A percentile compares a stretch with the other conserved stretches of the same genome.
Evolutionary conservation across 2,329 filamentous ascomycete genomes (phyloP).

Genomic region (Pseudocercospora musae): DNA sequence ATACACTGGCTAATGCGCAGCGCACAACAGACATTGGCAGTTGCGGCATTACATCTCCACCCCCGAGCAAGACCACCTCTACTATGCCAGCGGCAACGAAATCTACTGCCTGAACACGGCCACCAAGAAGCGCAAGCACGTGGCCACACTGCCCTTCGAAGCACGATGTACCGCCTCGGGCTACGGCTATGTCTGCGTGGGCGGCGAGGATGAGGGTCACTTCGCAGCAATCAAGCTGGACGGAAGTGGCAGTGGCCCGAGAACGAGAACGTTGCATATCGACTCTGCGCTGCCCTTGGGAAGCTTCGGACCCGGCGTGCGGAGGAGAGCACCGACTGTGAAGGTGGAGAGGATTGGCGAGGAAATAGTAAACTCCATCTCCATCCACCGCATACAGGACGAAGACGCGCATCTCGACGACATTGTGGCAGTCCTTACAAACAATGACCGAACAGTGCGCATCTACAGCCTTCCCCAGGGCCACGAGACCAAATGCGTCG

Average conservation of each 20-base stretch:
- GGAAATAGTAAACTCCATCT: conserved; percentile 65
- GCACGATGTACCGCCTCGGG: conserved; percentile 85
- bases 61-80: conserved; percentile 71
- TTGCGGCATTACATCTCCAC: conserved; percentile 86
- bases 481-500: conserved; percentile 65
- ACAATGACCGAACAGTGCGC: conserved; percentile 87
- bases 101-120: conserved; percentile 58
- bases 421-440: conserved; percentile 71
- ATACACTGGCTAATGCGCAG: not conserved
- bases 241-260: conserved; percentile 33
- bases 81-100: conserved; percentile 75
- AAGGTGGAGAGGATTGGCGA: conserved; percentile 59
- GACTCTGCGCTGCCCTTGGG: conserved; percentile 58
- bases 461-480: conserved; percentile 73
- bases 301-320: conserved; percentile 15
- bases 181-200: conserved; percentile 85
- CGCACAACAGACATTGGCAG: conserved; percentile 69
- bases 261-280: conserved; percentile 49
- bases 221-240: conserved; percentile 73
- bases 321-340: conserved; percentile 40
- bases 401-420: conserved; percentile 47
- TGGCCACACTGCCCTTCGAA: conserved; percentile 64
- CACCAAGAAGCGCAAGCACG: conserved; percentile 69
- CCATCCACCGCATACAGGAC: conserved; percentile 57
- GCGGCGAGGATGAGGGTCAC: conserved; percentile 77